These are phyloP conservation scores for Amanita rimosa DNA, from an alignment of 768 basidiomycete genomes.

Conservation along the genomic window DNA sequence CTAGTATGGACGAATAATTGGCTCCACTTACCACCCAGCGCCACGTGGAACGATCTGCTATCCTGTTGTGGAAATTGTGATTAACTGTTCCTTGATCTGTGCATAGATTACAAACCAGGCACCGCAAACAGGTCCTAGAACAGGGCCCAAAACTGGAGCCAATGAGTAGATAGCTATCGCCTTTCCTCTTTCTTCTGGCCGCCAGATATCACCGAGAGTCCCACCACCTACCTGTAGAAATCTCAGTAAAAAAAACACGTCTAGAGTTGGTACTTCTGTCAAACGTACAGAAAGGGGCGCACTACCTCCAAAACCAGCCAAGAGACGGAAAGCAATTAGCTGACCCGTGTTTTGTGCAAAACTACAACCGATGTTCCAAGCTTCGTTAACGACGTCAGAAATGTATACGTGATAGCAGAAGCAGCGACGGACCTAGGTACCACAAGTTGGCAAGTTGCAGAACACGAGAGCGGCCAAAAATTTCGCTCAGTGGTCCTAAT, in stretches of 20 bases:
- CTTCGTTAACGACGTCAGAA: slow-evolving; percentile 15
- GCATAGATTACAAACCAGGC: slow-evolving; percentile 10
- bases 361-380: slow-evolving; percentile 56
- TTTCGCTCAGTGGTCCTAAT: slow-evolving; percentile 57
- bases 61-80: slow-evolving; percentile 19
- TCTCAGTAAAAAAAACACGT: not conserved
- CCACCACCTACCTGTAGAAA: slow-evolving; percentile 44
- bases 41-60: slow-evolving; percentile 56
- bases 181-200: slow-evolving; percentile 48
- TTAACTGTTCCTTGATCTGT: no score
- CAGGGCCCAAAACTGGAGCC: slow-evolving; percentile 56
- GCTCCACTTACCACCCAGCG: slow-evolving; percentile 48
- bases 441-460: slow-evolving; percentile 53
- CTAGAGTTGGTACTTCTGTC: slow-evolving; percentile 16
- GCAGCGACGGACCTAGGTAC: slow-evolving; percentile 37
- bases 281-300: slow-evolving; percentile 50
- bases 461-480: slow-evolving; percentile 55
- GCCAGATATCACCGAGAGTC: slow-evolving; percentile 50
- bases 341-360: slow-evolving; percentile 49
- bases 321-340: slow-evolving; percentile 56
- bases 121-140: slow-evolving; percentile 50
- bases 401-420: not conserved
- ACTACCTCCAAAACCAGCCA: slow-evolving; percentile 63
- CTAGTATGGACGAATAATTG: not conserved
- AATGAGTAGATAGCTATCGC: slow-evolving; percentile 56